Evolutionary conservation across 306 rosid genomes (phyloP).

Genomic region (Datisca glomerata): DNA sequence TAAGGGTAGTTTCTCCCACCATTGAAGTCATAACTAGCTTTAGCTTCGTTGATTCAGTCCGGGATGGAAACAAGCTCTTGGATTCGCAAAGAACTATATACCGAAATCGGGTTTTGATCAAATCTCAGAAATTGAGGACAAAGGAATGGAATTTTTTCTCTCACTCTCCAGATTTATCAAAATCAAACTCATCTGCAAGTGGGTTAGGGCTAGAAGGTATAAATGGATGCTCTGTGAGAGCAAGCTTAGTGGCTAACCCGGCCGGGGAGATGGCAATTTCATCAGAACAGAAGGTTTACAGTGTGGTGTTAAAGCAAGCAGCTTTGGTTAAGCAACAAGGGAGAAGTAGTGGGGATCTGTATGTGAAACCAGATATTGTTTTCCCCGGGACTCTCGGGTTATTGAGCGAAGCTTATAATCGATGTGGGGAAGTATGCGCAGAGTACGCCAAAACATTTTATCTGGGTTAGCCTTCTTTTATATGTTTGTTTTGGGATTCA

Average conservation of each 20-base stretch:
- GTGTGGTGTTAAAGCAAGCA: slow-evolving; percentile 65
- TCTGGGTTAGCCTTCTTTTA: slow-evolving; percentile 37
- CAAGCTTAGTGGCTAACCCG: slow-evolving; percentile 55
- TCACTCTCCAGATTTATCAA: slow-evolving; percentile 29
- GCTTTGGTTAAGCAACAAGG: slow-evolving; percentile 53
- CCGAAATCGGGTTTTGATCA: slow-evolving; percentile 21
- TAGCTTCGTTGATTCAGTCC: slow-evolving; percentile 38
- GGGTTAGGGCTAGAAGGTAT: slow-evolving; percentile 33
- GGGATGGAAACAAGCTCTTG: slow-evolving; percentile 22
- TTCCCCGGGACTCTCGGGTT: slow-evolving; percentile 50
- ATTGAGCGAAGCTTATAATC: slow-evolving; percentile 59
- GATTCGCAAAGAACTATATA: slow-evolving; percentile 31
- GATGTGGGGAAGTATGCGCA: slow-evolving; percentile 89
- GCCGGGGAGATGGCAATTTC: slow-evolving; percentile 39
- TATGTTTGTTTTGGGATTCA: too few relatives aligned
- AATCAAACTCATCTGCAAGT: slow-evolving; percentile 23
- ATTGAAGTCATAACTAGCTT: slow-evolving; percentile 30
- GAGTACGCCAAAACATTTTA: slow-evolving; percentile 94
- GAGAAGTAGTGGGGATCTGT: slow-evolving; percentile 31
- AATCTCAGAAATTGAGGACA: slow-evolving; percentile 25
- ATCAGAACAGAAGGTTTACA: slow-evolving; percentile 57
- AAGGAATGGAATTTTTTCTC: slow-evolving; percentile 25
- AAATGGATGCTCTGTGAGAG: slow-evolving; percentile 23
- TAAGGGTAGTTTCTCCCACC: slow-evolving; percentile 32
- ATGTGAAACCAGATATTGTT: slow-evolving; percentile 39